These are phyloP conservation scores for Thermochaetoides thermophila DNA, from an alignment of 495 filamentous ascomycete genomes.

Conservation along the genomic window DNA sequence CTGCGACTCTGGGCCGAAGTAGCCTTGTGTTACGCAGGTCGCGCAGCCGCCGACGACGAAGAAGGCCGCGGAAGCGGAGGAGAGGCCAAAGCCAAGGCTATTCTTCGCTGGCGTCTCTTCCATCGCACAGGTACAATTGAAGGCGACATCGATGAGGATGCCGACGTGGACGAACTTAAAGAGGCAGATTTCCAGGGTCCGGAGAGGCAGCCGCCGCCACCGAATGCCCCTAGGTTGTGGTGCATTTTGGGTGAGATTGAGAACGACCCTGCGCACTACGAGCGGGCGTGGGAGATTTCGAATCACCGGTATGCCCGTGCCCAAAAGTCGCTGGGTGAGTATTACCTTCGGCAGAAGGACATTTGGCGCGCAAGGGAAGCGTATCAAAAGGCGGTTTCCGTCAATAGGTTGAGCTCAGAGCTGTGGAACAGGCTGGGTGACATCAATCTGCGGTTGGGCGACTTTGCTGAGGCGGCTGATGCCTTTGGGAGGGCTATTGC, in stretches of 20 bases:
- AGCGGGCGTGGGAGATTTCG: constrained; percentile 81
- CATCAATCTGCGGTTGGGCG: constrained; percentile 58
- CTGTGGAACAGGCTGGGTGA: constrained; percentile 88
- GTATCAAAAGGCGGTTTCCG: constrained; percentile 57
- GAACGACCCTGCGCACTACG: constrained; percentile 54
- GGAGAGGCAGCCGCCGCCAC: constrained; percentile 52
- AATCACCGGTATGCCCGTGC: constrained; percentile 67
- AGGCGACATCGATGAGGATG: constrained; percentile 36
- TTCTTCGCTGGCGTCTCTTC: constrained; percentile 68
- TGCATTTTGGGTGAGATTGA: constrained; percentile 92
- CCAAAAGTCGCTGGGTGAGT: constrained; percentile 70
- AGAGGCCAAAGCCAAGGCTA: constrained; percentile 64
- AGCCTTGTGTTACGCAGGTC: constrained; percentile 61
- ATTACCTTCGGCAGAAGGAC: constrained; percentile 49
- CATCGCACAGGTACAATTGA: constrained; percentile 31
- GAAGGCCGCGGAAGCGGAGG: constrained; percentile 29
- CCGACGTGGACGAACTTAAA: constrained; percentile 35
- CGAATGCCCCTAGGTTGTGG: constrained; percentile 74
- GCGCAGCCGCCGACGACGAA: constrained; percentile 51
- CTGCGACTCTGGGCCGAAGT: constrained; percentile 92
- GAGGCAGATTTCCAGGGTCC: constrained; percentile 40
- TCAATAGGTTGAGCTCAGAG: constrained; percentile 65
- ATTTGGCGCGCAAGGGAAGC: constrained; percentile 58
- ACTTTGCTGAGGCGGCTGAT: constrained; percentile 70
- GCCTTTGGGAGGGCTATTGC: constrained; percentile 65